Evolutionary conservation across 2,329 filamentous ascomycete species (phyloP).

Genomic region (Cordyceps cateniannulata): DNA sequence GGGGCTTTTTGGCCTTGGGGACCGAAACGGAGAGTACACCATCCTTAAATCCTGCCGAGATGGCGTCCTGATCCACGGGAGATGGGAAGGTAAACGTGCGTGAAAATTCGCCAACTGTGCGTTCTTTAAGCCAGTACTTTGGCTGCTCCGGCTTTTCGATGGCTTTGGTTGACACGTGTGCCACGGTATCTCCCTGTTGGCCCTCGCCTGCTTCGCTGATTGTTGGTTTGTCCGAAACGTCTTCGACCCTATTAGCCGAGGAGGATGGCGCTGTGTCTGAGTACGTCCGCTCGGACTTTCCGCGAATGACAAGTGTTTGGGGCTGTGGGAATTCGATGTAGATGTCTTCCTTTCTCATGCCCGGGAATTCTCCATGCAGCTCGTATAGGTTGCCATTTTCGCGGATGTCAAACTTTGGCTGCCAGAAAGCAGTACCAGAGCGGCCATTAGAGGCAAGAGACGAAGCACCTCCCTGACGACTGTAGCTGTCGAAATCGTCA

Average conservation of each 20-base stretch:
- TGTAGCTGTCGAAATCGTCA: conserved; percentile 44
- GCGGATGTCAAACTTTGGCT: conserved; percentile 63
- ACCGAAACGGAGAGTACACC: conserved; percentile 52
- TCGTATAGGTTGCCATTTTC: conserved; percentile 58
- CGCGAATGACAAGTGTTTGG: conserved; percentile 57
- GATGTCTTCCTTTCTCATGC: conserved; percentile 59
- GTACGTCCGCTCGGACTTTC: conserved; percentile 44
- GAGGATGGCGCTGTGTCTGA: too few relatives aligned
- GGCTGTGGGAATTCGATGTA: conserved; percentile 63
- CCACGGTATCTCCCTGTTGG: neutral
- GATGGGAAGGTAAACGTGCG: conserved; percentile 55
- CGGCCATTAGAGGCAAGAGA: conserved; percentile 26
- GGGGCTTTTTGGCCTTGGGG: conserved; percentile 51
- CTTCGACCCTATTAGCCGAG: conserved; percentile 36
- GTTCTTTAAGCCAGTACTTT: conserved; percentile 5
- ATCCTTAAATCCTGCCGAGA: conserved; percentile 51
- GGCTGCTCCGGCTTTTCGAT: neutral
- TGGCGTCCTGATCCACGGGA: conserved; percentile 48
- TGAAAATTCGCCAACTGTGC: conserved; percentile 42
- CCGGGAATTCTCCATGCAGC: conserved; percentile 64
- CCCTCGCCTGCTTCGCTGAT: conserved; percentile 26
- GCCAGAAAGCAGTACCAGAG: conserved; percentile 34
- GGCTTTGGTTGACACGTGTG: neutral
- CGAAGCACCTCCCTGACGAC: conserved; percentile 18
- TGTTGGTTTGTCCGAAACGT: conserved; percentile 24